phyloP scores from a whole-genome alignment of 805 yeast genomes.

The Ascoidea asiatica region DNA sequence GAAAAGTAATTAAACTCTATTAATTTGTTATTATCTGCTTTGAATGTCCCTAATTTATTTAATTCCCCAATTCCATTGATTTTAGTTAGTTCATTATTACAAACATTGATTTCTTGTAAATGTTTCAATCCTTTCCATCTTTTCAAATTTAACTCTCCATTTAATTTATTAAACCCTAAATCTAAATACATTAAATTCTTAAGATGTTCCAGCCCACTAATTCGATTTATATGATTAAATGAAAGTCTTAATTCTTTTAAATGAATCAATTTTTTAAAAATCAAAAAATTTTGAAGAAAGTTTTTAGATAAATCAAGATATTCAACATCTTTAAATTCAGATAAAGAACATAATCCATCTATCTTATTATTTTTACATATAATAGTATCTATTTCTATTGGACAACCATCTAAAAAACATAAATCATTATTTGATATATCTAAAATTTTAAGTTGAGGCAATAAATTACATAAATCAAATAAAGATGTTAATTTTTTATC shows the following conservation, averaged over 20 bases:
- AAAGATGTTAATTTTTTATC: conserved; percentile 22
- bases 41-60: conserved; percentile 20
- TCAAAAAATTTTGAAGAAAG: conserved; percentile 17
- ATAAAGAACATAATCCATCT: conserved; percentile 17
- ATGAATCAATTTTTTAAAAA: conserved; percentile 22
- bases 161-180: conserved; percentile 22
- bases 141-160: conserved; percentile 6
- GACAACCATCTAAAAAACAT: conserved; percentile 26
- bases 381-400: conserved; percentile 19
- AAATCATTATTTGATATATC: conserved; percentile 26
- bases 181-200: conserved; percentile 22
- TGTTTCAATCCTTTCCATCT: conserved; percentile 11
- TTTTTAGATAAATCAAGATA: conserved; percentile 21
- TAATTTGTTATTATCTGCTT: conserved; percentile 7
- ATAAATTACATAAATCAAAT: conserved; percentile 24
- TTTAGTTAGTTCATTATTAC: conserved; percentile 17
- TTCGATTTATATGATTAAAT: conserved; percentile 14
- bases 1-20: conserved; percentile 3
- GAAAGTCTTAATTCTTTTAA: conserved; percentile 19
- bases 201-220: conserved; percentile 19
- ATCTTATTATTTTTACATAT: conserved; percentile 21
- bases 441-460: conserved; percentile 25
- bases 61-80: conserved; percentile 21
- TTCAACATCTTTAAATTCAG: conserved; percentile 17
- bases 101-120: conserved; percentile 19